Evolutionary conservation across 345 rosid species (phyloP).

Genomic region (Ceriops zippeliana): DNA sequence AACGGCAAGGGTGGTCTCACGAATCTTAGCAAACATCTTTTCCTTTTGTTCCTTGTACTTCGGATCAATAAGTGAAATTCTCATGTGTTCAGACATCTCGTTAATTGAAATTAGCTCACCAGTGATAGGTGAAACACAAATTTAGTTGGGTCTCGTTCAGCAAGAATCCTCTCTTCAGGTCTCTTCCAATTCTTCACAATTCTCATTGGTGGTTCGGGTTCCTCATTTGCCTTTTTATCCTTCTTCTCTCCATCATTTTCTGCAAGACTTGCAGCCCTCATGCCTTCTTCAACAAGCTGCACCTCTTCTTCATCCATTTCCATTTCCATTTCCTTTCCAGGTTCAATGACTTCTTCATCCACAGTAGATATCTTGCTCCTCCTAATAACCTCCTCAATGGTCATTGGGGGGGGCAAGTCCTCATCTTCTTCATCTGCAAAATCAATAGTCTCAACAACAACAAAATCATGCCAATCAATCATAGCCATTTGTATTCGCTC

Average conservation of each 20-base stretch:
- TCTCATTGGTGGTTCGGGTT: slow-evolving; percentile 77
- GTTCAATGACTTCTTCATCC: slow-evolving; percentile 68
- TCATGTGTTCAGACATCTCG: slow-evolving; percentile 94
- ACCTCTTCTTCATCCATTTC: slow-evolving; percentile 95
- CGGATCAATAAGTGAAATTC: slow-evolving; percentile 86
- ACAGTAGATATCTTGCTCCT: slow-evolving; percentile 67
- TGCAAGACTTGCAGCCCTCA: slow-evolving; percentile 61
- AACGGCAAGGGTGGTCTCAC: slow-evolving; percentile 86
- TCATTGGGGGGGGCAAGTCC: slow-evolving; percentile 77
- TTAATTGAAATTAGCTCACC: slow-evolving; percentile 83
- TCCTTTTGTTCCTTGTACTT: slow-evolving; percentile 94
- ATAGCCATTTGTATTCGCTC: slow-evolving; percentile 85
- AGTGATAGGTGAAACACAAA: slow-evolving; percentile 81
- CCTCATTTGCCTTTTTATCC: slow-evolving; percentile 39
- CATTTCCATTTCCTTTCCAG: slow-evolving; percentile 90
- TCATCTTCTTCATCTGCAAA: slow-evolving; percentile 94
- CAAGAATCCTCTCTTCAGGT: slow-evolving; percentile 79
- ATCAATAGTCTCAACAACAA: slow-evolving; percentile 71
- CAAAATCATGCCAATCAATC: slow-evolving; percentile 97
- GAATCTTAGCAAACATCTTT: slow-evolving; percentile 89
- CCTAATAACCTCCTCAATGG: slow-evolving; percentile 75
- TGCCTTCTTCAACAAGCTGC: slow-evolving; percentile 86
- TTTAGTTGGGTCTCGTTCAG: slow-evolving; percentile 77
- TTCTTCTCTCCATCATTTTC: slow-evolving; percentile 46
- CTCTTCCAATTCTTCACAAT: slow-evolving; percentile 93